Conservation (phyloP, 2,329 filamentous ascomycete genomes). For the Colletotrichum paranaense region DNA sequence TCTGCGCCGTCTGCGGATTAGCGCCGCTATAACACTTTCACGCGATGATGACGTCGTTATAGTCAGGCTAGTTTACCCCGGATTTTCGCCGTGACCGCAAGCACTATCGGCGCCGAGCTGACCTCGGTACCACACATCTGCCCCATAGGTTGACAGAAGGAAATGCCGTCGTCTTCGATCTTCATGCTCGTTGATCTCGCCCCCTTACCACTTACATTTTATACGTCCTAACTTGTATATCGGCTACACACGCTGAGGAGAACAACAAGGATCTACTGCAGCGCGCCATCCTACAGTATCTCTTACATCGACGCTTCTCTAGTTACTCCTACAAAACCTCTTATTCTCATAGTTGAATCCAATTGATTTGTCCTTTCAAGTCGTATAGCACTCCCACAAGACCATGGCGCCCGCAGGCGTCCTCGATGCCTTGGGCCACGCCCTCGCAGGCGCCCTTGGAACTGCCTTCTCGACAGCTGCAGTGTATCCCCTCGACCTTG, state of each 20-base stretch:
- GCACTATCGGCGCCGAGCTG: not conserved
- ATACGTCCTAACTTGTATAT: not conserved
- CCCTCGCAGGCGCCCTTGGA: conserved; percentile 81
- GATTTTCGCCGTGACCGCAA: conserved; percentile 1
- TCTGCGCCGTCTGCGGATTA: not conserved
- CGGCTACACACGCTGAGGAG: not conserved
- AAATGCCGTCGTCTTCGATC: not conserved
- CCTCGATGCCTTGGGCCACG: conserved; percentile 84
- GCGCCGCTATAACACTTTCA: not conserved
- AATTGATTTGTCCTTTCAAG: not conserved
- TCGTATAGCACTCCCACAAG: not conserved
- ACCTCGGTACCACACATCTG: not conserved
- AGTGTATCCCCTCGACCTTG: conserved; percentile 84
- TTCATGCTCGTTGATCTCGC: not conserved
- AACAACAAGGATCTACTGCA: not conserved
- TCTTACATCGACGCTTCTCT: not conserved
- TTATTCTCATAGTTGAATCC: not conserved
- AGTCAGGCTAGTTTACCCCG: conserved; percentile 1
- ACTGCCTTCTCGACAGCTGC: conserved; percentile 82
- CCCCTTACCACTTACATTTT: not conserved
- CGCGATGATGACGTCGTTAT: conserved; percentile 9
- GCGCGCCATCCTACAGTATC: not conserved
- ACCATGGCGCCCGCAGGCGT: conserved; percentile 42
- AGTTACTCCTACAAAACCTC: not conserved
- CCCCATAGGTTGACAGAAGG: not conserved